Conservation (phyloP, 2,329 filamentous ascomycete species). For the Diplodia scrobiculata region DNA sequence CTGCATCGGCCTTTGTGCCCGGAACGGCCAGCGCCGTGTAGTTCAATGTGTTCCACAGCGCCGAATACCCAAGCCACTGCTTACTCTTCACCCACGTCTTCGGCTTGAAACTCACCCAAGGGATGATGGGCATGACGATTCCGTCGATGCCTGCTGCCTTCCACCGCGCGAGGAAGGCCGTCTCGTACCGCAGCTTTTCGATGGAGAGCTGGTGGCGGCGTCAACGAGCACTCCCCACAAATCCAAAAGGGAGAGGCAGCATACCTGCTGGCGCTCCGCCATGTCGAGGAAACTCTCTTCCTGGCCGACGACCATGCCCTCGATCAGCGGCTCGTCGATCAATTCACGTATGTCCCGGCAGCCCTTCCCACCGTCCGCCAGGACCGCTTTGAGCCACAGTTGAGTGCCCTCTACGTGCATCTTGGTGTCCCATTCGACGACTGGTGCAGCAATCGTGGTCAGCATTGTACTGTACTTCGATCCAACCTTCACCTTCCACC, state of each 20-base stretch:
- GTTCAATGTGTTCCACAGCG: slow-evolving; percentile 39
- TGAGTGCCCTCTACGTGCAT: slow-evolving; percentile 29
- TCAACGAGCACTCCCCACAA: no score
- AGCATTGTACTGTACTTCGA: no score
- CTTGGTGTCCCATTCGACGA: slow-evolving; percentile 36
- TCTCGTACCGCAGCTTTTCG: slow-evolving; percentile 28
- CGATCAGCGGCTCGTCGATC: slow-evolving; percentile 33
- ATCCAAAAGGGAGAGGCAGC: background rate
- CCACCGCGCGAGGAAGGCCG: slow-evolving; percentile 30
- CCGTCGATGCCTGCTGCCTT: slow-evolving; percentile 29
- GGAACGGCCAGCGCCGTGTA: slow-evolving; percentile 30
- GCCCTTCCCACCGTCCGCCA: slow-evolving; percentile 32
- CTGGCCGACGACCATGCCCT: slow-evolving; percentile 34
- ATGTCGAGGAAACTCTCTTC: slow-evolving; percentile 30
- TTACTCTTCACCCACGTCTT: slow-evolving; percentile 34
- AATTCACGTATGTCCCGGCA: slow-evolving; percentile 31
- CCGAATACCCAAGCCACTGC: slow-evolving; percentile 39
- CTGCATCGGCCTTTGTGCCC: slow-evolving; percentile 12
- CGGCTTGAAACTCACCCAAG: slow-evolving; percentile 32
- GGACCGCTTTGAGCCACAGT: slow-evolving; percentile 32
- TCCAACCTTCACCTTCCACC: background rate
- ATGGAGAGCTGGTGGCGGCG: slow-evolving; percentile 22
- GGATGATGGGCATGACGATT: slow-evolving; percentile 31
- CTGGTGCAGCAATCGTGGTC: background rate
- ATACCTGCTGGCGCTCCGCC: slow-evolving; percentile 31